These are phyloP conservation scores for Dissophora ornata DNA, from an alignment of 192 early-diverging fungal genomes.

Conservation along the genomic window DNA sequence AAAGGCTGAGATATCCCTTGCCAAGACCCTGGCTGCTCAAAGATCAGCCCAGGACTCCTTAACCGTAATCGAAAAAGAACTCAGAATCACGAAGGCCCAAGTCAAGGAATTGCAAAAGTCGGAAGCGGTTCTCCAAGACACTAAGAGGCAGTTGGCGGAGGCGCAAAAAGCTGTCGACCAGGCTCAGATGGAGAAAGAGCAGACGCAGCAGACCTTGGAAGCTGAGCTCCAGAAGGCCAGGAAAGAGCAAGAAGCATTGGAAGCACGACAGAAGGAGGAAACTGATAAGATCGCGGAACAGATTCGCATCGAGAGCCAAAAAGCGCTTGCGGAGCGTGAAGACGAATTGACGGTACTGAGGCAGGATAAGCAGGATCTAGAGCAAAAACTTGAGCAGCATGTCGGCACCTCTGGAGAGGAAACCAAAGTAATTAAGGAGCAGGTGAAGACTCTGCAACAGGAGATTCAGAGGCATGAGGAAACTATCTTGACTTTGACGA, in stretches of 20 bases:
- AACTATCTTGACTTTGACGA: slow-evolving; percentile 7
- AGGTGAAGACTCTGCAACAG: slow-evolving; percentile 6
- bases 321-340: slow-evolving; percentile 18
- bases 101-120: slow-evolving; percentile 47
- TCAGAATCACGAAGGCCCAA: slow-evolving; percentile 35
- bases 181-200: slow-evolving; percentile 8
- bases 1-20: slow-evolving; percentile 11
- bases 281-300: slow-evolving; percentile 1
- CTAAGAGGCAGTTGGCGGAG: slow-evolving; percentile 20
- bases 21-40: slow-evolving; percentile 8
- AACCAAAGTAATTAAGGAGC: neutral
- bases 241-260: slow-evolving; percentile 9
- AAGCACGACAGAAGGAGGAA: slow-evolving; percentile 9
- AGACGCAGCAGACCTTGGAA: slow-evolving; percentile 13
- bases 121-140: slow-evolving; percentile 7
- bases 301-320: slow-evolving; percentile 12
- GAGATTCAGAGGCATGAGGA: slow-evolving; percentile 9
- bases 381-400: slow-evolving; percentile 9
- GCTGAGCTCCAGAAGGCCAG: slow-evolving; percentile 12
- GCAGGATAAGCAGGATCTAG: slow-evolving; percentile 19
- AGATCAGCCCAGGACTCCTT: slow-evolving; percentile 9
- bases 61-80: slow-evolving; percentile 19
- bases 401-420: neutral
- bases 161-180: slow-evolving; percentile 17
- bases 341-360: slow-evolving; percentile 16